phyloP scores from a whole-genome alignment of 176 grass and related monocot species.

The Carex scoparia region DNA sequence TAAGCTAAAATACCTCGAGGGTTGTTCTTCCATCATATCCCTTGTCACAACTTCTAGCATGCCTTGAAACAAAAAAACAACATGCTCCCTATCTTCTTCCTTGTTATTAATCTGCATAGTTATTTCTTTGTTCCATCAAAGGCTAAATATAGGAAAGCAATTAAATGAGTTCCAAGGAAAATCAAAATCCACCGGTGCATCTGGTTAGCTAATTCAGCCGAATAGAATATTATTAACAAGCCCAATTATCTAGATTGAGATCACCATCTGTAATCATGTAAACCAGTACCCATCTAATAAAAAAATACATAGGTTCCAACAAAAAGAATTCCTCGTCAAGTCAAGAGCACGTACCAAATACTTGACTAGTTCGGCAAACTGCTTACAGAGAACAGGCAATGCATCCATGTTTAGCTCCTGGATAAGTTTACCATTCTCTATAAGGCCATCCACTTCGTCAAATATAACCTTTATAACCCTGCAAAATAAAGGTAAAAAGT shows the following conservation, averaged over 20 bases:
- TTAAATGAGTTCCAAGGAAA: background rate
- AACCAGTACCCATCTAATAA: background rate
- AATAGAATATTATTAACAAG: background rate
- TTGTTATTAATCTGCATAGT: slow-evolving; percentile 50
- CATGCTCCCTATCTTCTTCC: slow-evolving; percentile 45
- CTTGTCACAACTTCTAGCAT: slow-evolving; percentile 92
- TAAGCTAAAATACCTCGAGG: background rate
- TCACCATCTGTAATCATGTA: background rate
- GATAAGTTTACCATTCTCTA: slow-evolving; percentile 43
- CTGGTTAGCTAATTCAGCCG: background rate
- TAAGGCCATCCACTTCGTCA: slow-evolving; percentile 48
- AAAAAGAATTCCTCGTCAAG: background rate
- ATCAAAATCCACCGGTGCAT: background rate
- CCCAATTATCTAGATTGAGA: background rate
- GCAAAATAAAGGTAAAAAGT: slow-evolving; percentile 31
- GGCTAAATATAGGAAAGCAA: background rate
- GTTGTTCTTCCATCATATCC: slow-evolving; percentile 91
- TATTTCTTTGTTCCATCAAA: background rate
- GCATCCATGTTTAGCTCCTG: slow-evolving; percentile 52
- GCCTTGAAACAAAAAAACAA: slow-evolving; percentile 88
- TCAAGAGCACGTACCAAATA: slow-evolving; percentile 58
- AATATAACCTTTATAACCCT: slow-evolving; percentile 80
- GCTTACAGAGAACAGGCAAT: slow-evolving; percentile 64
- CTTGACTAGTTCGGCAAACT: slow-evolving; percentile 54
- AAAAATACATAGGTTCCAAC: background rate